Evolutionary conservation across 257 asterid genomes (phyloP).

Genomic region (Solanum lycopersicoides): DNA sequence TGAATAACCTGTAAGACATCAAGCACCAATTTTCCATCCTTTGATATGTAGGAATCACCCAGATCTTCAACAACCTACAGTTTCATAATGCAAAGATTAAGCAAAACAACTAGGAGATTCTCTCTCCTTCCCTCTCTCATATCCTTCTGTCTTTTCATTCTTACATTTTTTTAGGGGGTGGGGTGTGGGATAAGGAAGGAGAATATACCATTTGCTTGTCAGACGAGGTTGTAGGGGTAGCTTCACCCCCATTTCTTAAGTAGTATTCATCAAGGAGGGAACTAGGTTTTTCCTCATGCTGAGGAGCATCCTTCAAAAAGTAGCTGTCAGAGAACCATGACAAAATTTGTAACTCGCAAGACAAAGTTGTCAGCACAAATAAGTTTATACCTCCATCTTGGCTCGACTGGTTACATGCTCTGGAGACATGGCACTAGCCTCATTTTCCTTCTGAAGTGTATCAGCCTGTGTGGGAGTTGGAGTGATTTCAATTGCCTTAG

Average conservation of each 20-base stretch:
- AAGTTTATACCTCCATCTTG: slow-evolving; percentile 37
- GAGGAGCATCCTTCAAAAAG: slow-evolving; percentile 42
- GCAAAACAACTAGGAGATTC: background rate
- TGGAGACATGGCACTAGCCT: slow-evolving; percentile 13
- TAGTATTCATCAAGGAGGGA: slow-evolving; percentile 69
- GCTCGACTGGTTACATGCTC: slow-evolving; percentile 23
- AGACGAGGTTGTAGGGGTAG: slow-evolving; percentile 24
- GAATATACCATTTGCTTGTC: slow-evolving; percentile 36
- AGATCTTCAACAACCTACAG: slow-evolving; percentile 48
- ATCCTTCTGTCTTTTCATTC: background rate
- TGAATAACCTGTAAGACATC: slow-evolving; percentile 92
- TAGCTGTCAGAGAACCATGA: slow-evolving; percentile 22
- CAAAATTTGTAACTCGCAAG: slow-evolving; percentile 1
- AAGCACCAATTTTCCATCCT: slow-evolving; percentile 84
- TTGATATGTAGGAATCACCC: slow-evolving; percentile 49
- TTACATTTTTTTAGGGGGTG: background rate
- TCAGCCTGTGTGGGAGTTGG: slow-evolving; percentile 22
- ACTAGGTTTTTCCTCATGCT: slow-evolving; percentile 18
- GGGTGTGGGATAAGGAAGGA: background rate
- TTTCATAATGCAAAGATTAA: slow-evolving; percentile 7
- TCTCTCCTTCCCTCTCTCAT: background rate
- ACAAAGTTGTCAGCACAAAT: slow-evolving; percentile 2
- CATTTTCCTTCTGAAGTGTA: slow-evolving; percentile 28
- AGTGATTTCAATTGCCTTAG: slow-evolving; percentile 23
- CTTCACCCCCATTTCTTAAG: slow-evolving; percentile 36